These are phyloP conservation scores for Cutaneotrichosporon cutaneum DNA, from an alignment of 1,284 basidiomycete genomes.

Conservation along the genomic window DNA sequence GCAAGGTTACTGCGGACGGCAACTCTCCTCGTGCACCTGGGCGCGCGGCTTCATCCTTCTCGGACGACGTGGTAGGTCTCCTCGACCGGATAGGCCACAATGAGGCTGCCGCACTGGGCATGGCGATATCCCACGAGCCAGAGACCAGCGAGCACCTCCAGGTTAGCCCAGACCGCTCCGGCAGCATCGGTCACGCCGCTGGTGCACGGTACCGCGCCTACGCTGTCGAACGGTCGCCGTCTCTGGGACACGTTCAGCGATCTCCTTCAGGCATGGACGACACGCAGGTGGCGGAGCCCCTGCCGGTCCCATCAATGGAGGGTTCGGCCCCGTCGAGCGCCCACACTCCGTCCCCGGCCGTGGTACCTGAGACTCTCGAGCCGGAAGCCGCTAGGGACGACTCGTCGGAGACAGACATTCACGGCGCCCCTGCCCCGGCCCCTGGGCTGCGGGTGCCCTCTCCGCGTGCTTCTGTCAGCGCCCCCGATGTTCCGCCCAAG, in stretches of 20 bases:
- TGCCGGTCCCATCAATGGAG: conserved; percentile 5
- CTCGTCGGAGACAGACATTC: conserved; percentile 1
- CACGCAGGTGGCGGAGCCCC: neutral
- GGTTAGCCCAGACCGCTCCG: conserved; percentile 17
- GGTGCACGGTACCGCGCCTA: neutral
- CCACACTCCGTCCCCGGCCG: neutral
- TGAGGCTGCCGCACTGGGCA: conserved; percentile 8
- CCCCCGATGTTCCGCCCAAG: conserved; percentile 1
- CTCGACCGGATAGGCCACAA: conserved; percentile 23
- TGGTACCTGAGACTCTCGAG: neutral
- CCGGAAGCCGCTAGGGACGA: neutral
- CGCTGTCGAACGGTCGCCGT: conserved; percentile 9
- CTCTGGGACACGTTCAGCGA: neutral
- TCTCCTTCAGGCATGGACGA: conserved; percentile 11
- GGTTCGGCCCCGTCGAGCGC: neutral
- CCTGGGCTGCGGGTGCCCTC: conserved; percentile 6
- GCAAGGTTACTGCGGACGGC: conserved; percentile 12
- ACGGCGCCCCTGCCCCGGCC: neutral
- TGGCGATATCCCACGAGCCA: conserved; percentile 9
- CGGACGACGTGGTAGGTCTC: conserved; percentile 38
- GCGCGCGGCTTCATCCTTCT: conserved; percentile 31
- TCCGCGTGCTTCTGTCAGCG: neutral
- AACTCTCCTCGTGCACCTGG: conserved; percentile 5
- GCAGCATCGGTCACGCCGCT: neutral
- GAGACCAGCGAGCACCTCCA: conserved; percentile 21